Percentiles rank a stretch among this genome's conserved stretches.
These are phyloP conservation scores for Heterobasidion irregulare DNA, from an alignment of 1,284 basidiomycete genomes.

Conservation along the genomic window DNA sequence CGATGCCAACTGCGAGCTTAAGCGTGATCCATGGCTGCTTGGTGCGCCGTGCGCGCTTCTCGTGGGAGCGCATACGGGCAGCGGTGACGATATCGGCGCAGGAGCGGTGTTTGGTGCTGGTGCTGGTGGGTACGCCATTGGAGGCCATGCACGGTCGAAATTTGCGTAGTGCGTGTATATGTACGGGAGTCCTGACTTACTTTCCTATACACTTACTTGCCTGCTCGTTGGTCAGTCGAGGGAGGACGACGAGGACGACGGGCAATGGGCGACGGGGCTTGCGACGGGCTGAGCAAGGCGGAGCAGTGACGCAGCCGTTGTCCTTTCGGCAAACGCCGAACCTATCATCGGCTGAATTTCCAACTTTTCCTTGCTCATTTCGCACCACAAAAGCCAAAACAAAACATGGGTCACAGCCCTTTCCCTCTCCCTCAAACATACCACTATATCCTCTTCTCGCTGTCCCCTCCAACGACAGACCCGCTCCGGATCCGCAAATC, in stretches of 20 bases:
- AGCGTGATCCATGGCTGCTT: constrained; percentile 55
- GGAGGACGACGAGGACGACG: background rate
- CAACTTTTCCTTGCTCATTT: too few relatives aligned
- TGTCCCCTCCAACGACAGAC: constrained; percentile 26
- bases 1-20: constrained; percentile 49
- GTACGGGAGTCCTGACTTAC: too few relatives aligned
- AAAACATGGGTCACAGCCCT: too few relatives aligned
- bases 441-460: constrained; percentile 31
- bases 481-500: constrained; percentile 29
- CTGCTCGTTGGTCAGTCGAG: too few relatives aligned
- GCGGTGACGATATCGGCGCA: background rate
- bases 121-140: background rate
- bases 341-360: too few relatives aligned
- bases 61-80: constrained; percentile 9
- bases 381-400: too few relatives aligned
- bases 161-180: too few relatives aligned
- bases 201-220: too few relatives aligned
- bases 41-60: constrained; percentile 26
- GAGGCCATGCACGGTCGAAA: background rate
- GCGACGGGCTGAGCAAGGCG: too few relatives aligned
- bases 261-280: background rate
- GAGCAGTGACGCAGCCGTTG: too few relatives aligned
- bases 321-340: too few relatives aligned
- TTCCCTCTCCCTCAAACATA: constrained; percentile 11
- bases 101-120: background rate